Base-by-base conservation (phyloP, 352 stramenopile species). In the Globisporangium iwayamae region DNA sequence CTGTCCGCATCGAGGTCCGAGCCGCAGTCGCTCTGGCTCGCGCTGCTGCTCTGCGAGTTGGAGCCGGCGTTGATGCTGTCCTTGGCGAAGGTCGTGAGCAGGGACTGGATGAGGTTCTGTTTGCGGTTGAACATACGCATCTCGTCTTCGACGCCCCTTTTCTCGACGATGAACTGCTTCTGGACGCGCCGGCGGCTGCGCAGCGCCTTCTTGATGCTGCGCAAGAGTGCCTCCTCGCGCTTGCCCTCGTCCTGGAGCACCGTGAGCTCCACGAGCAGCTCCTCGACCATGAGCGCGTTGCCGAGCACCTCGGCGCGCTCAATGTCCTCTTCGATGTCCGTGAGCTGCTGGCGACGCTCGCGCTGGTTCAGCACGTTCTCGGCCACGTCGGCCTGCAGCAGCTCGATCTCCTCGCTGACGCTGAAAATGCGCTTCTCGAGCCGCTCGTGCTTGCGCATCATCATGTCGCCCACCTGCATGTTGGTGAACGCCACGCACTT, bases 401-500 rank as follows among this genome's bases (percentile, higher is more conserved):
- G 69, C 60, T 83, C 68, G 63, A 83, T 85, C 73, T 88, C 79
- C 53, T 81, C 71, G 39, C 68, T 65, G 11, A 84, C 66, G 48
- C 68, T 64, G 45, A 71, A 50, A 55, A 85, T 77, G 32, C 79
- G 74, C 48, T 71, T 65, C 53, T 73, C 60, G 32, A 88, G 61
- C 22, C 79, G 79, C 54, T 79, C 74, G 62, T 80, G 70, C 52
- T 82, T 78, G 54, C 79, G 79, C 28, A 67, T 55, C 62, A 88
- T 76, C 66, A 88, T 75, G 64, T 82, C 73, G 56, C 76, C 73
- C 56, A 83, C 73, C 62, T 88, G 79, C 68, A 81, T 83, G 68
- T 76, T 83, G 62, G 74, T 83, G 62, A 75, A 84, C 52, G 76
- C 76, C 46, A 88, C 79, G 71, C 70, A 81, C 59, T 88, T 88